A percentile compares a stretch with the other conserved stretches of the same genome.
Conservation (phyloP, 2,329 filamentous ascomycete genomes). For the Plectosphaerella cucumerina region DNA sequence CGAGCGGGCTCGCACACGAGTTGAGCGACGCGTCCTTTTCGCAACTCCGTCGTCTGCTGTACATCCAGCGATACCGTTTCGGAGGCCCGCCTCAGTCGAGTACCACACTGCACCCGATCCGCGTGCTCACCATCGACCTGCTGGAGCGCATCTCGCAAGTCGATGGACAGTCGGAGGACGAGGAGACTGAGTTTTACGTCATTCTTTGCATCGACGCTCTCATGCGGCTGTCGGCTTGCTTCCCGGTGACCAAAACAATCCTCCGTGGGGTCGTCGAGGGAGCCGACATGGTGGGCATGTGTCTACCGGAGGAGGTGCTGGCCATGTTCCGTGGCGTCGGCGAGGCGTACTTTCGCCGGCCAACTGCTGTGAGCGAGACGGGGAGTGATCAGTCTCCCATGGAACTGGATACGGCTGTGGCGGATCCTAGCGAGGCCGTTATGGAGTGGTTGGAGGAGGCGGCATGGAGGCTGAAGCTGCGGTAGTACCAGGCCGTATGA, state of each 20-base stretch:
- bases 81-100: neutral
- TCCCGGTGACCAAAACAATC: neutral
- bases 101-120: neutral
- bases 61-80: neutral
- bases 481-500: too few relatives aligned
- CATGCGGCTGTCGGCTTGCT: neutral
- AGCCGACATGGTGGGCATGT: neutral
- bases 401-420: neutral
- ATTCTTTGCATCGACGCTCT: neutral
- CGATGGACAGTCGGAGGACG: neutral
- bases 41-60: neutral
- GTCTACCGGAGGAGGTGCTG: neutral
- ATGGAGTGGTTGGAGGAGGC: neutral
- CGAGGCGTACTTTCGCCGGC: neutral
- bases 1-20: neutral
- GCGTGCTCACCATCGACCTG: neutral
- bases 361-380: neutral
- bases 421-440: neutral
- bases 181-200: neutral
- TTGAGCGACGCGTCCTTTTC: neutral
- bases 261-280: neutral
- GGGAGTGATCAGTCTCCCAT: neutral
- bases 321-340: neutral
- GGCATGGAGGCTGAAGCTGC: neutral
- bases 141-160: neutral